Base-by-base conservation (phyloP, 371 early-diverging fungal species). In the Phascolomyces articulosus region DNA sequence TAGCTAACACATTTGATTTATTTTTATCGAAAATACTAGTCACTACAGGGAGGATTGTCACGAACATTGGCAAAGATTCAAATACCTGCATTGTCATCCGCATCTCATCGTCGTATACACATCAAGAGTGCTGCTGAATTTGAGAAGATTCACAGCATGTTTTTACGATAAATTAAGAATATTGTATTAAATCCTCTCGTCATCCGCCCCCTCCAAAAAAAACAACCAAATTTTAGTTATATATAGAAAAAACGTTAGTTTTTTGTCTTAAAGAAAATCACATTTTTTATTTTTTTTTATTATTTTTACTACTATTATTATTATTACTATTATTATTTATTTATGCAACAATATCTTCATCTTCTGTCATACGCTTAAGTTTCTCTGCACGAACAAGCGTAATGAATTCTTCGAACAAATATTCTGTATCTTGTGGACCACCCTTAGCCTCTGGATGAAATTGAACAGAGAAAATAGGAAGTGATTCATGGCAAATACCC, bases 381-480 rank as follows among this genome's bases (percentile, higher is more conserved):
- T 66, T 66, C 15, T 58, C 60, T 26, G 54, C 61, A 20, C 61
- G 69, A 1, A 69, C 69, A 21, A 57, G 58, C n/a, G 40, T 49
- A 23, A 69, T 24, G 55, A 91, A 94, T 51, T 89, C 89, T 51
- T 90, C 88, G 76, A 97, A 96, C 55, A 96, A 80, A 66, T 91
- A 93, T 54, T 87, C 89, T 8, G 97, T 95, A 66, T 97, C 98
- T 54, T 87, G 85, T 16, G 98, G 98, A n/a, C 98, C 98, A 55
- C 94, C 95, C 73, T 90, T 92, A 9, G 97, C 94, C 73, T 97
- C 98, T 15, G 98, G 98, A 71, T 97, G 98, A 91, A 96, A 97
- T 84, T 97, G 98, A 6, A 96, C 98, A 9, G 92, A 90, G 62
- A 83, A 75, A 68, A 89, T 93, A 20, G 96, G 96, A 54, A 82